Evolutionary conservation across 192 early-diverging fungal species (phyloP).

Genomic region (Geranomyces michiganensis): DNA sequence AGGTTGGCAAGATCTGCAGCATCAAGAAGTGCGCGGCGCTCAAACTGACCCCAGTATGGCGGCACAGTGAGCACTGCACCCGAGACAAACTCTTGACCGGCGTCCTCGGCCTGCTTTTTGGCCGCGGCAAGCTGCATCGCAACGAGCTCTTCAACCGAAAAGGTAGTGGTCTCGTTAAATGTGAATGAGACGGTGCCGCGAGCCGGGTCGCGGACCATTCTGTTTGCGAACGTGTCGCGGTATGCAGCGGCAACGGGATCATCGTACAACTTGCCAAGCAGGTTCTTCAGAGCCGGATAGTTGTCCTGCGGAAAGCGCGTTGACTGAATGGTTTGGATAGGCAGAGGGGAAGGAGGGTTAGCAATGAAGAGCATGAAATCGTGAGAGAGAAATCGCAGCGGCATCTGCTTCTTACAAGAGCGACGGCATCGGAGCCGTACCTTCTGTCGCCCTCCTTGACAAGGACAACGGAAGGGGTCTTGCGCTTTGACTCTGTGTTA

Average conservation of each 20-base stretch:
- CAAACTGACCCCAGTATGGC: slow-evolving; percentile 84
- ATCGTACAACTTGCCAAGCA: slow-evolving; percentile 79
- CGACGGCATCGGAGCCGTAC: slow-evolving; percentile 87
- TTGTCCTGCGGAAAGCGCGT: slow-evolving; percentile 81
- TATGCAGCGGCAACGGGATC: slow-evolving; percentile 70
- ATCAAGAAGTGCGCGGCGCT: slow-evolving; percentile 91
- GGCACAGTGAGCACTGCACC: slow-evolving; percentile 96
- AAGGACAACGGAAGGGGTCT: slow-evolving; percentile 83
- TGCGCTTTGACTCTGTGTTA: slow-evolving; percentile 94
- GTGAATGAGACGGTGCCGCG: slow-evolving; percentile 74
- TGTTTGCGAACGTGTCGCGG: slow-evolving; percentile 74
- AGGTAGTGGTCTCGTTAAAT: slow-evolving; percentile 59
- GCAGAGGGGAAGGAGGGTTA: neutral
- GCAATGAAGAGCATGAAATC: neutral
- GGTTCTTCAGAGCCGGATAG: slow-evolving; percentile 80
- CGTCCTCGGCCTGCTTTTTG: slow-evolving; percentile 76
- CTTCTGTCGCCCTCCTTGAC: slow-evolving; percentile 78
- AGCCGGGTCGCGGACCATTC: slow-evolving; percentile 70
- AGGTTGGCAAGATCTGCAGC: slow-evolving; percentile 90
- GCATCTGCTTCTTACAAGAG: slow-evolving; percentile 47
- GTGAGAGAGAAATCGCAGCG: neutral
- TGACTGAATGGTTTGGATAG: slow-evolving; percentile 51
- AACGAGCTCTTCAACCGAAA: slow-evolving; percentile 85
- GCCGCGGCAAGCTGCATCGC: slow-evolving; percentile 93
- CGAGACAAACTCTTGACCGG: slow-evolving; percentile 70